Percentiles rank a stretch among this genome's conserved stretches.
phyloP scores from a whole-genome alignment of 306 rosid genomes.

The Castanospermum australe region DNA sequence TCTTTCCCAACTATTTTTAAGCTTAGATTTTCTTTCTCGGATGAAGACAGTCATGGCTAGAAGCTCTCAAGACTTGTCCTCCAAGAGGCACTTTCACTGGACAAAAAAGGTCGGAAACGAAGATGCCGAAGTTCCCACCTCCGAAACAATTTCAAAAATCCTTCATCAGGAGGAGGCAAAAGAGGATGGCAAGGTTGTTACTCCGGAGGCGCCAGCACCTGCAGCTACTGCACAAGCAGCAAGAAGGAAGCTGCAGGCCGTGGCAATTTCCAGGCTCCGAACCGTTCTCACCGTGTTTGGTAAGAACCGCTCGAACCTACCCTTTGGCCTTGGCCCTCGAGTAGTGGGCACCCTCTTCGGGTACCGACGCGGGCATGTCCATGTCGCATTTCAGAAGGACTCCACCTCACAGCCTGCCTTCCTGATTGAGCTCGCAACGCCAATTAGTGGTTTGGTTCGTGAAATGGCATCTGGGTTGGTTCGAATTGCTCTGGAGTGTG shows the following conservation, averaged over 20 bases:
- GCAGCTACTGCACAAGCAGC: conserved; percentile 29
- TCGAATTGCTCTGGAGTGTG: conserved; percentile 91
- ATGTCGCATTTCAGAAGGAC: conserved; percentile 85
- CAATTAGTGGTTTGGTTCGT: conserved; percentile 83
- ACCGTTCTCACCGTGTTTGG: conserved; percentile 73
- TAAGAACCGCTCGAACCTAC: conserved; percentile 62
- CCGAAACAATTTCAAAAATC: conserved; percentile 51
- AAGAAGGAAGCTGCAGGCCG: conserved; percentile 64
- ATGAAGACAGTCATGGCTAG: conserved; percentile 68
- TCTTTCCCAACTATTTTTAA: conserved; percentile 39
- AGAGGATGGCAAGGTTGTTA: conserved; percentile 26
- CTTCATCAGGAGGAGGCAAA: conserved; percentile 34
- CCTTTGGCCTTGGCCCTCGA: conserved; percentile 62
- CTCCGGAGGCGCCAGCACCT: neutral
- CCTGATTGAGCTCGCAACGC: conserved; percentile 88
- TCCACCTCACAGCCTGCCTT: conserved; percentile 81
- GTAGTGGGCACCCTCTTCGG: conserved; percentile 95
- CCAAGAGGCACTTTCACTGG: conserved; percentile 97
- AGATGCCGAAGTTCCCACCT: conserved; percentile 45
- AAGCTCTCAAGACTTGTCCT: conserved; percentile 62
- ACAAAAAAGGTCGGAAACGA: conserved; percentile 82
- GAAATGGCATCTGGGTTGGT: conserved; percentile 99
- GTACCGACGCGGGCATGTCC: conserved; percentile 85
- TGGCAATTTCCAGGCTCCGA: conserved; percentile 72
- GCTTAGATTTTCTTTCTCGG: conserved; percentile 28